phyloP scores from a whole-genome alignment of 495 filamentous ascomycete genomes.

The Niebla homalea region DNA sequence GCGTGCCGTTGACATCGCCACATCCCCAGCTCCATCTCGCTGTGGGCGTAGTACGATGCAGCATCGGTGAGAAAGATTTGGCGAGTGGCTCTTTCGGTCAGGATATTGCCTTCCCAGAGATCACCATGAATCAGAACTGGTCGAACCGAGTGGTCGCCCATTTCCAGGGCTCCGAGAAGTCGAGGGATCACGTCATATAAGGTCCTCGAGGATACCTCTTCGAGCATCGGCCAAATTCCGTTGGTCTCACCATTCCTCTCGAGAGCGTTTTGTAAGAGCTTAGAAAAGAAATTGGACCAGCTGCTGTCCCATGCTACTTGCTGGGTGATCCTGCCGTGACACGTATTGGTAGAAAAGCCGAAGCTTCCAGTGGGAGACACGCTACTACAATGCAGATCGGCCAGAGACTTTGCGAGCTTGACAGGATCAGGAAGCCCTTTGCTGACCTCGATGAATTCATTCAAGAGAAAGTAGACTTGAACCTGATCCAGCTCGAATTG shows the following conservation, averaged over 20 bases:
- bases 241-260: constrained; percentile 20
- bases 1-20: constrained; percentile 3
- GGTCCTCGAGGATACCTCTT: constrained; percentile 10
- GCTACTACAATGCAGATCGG: constrained; percentile 24
- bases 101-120: constrained; percentile 35
- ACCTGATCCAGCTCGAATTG: constrained; percentile 3
- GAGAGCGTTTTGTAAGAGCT: constrained; percentile 14
- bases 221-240: constrained; percentile 18
- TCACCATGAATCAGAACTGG: constrained; percentile 36
- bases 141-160: constrained; percentile 23
- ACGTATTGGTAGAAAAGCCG: constrained; percentile 35
- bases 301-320: constrained; percentile 22
- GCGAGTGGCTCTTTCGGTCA: constrained; percentile 19
- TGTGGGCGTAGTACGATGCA: constrained; percentile 34
- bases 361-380: constrained; percentile 36
- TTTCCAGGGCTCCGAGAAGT: constrained; percentile 28
- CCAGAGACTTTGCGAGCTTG: constrained; percentile 25
- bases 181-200: constrained; percentile 27
- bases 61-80: constrained; percentile 33
- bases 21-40: constrained; percentile 24
- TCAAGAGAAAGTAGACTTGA: constrained; percentile 30
- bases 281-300: constrained; percentile 32
- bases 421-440: constrained; percentile 26
- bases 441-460: constrained; percentile 25
- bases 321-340: constrained; percentile 29